Conservation (phyloP, 1,284 basidiomycete genomes). For the Ustanciosporium gigantosporum region DNA sequence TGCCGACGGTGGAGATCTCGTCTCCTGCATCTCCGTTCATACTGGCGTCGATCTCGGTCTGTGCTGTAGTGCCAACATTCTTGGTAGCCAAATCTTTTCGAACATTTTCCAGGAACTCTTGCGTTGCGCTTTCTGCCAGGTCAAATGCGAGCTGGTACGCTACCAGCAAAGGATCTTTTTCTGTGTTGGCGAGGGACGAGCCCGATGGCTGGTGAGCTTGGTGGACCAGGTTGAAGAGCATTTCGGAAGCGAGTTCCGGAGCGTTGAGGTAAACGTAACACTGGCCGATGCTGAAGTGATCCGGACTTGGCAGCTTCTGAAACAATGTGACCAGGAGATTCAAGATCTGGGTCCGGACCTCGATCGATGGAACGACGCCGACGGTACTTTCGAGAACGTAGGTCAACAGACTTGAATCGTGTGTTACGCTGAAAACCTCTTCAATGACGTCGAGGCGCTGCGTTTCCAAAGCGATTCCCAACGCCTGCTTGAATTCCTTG, state of each 20-base stretch:
- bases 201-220: slow-evolving; percentile 46
- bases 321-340: slow-evolving; percentile 59
- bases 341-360: slow-evolving; percentile 53
- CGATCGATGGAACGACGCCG: slow-evolving; percentile 48
- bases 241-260: slow-evolving; percentile 47
- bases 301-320: slow-evolving; percentile 54
- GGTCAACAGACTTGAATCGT: slow-evolving; percentile 51
- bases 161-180: slow-evolving; percentile 52
- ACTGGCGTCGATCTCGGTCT: slow-evolving; percentile 28
- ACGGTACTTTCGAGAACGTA: slow-evolving; percentile 59
- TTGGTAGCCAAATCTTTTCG: slow-evolving; percentile 40
- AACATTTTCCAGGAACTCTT: slow-evolving; percentile 59
- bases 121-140: slow-evolving; percentile 60
- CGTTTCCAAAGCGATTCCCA: slow-evolving; percentile 59
- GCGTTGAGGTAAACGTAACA: slow-evolving; percentile 61
- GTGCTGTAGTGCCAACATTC: slow-evolving; percentile 3
- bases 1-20: slow-evolving; percentile 28
- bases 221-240: slow-evolving; percentile 52
- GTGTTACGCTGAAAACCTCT: slow-evolving; percentile 50
- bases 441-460: slow-evolving; percentile 57
- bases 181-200: slow-evolving; percentile 47
- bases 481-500: slow-evolving; percentile 55
- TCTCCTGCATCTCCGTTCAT: slow-evolving; percentile 37
- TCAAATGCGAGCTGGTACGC: slow-evolving; percentile 60
- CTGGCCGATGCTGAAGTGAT: slow-evolving; percentile 59